A percentile compares a stretch with the other conserved stretches of the same genome.
Evolutionary conservation across 2,329 filamentous ascomycete species (phyloP).

Genomic region (Xylariaceae sp.): DNA sequence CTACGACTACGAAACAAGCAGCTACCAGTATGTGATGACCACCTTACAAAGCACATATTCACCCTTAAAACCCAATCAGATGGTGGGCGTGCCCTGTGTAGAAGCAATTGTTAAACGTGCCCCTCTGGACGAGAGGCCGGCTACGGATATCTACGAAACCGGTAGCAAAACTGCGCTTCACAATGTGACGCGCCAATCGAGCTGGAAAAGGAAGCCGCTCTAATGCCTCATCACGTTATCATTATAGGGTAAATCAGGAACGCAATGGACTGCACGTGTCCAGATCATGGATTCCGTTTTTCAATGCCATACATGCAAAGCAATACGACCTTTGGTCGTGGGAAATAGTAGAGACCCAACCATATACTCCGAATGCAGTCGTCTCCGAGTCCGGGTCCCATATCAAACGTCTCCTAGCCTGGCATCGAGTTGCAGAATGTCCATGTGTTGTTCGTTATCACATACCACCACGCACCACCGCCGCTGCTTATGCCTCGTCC

Average conservation of each 20-base stretch:
- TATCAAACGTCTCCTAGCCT: slow-evolving; percentile 26
- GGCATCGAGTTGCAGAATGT: slow-evolving; percentile 25
- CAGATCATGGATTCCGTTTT: slow-evolving; percentile 48
- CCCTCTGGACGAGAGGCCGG: too few relatives aligned
- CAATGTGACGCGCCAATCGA: background rate
- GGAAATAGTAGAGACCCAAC: slow-evolving; percentile 42
- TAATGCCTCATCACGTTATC: background rate
- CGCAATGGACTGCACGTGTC: slow-evolving; percentile 23
- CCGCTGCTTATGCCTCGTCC: slow-evolving; percentile 42
- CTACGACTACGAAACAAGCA: too few relatives aligned
- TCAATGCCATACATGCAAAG: slow-evolving; percentile 51
- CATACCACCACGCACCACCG: slow-evolving; percentile 18
- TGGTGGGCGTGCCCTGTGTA: too few relatives aligned
- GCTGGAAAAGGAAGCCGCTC: background rate
- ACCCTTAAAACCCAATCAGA: too few relatives aligned
- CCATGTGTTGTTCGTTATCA: slow-evolving; percentile 25
- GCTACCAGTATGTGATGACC: too few relatives aligned
- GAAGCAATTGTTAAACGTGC: too few relatives aligned
- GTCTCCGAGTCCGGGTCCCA: slow-evolving; percentile 29
- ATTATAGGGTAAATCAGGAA: slow-evolving; percentile 1
- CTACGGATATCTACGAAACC: too few relatives aligned
- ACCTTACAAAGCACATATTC: too few relatives aligned
- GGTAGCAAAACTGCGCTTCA: background rate
- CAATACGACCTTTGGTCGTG: slow-evolving; percentile 30
- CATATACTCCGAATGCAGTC: slow-evolving; percentile 42